Evolutionary conservation across 2,329 filamentous ascomycete genomes (phyloP).

Genomic region (Paraphoma sp.): DNA sequence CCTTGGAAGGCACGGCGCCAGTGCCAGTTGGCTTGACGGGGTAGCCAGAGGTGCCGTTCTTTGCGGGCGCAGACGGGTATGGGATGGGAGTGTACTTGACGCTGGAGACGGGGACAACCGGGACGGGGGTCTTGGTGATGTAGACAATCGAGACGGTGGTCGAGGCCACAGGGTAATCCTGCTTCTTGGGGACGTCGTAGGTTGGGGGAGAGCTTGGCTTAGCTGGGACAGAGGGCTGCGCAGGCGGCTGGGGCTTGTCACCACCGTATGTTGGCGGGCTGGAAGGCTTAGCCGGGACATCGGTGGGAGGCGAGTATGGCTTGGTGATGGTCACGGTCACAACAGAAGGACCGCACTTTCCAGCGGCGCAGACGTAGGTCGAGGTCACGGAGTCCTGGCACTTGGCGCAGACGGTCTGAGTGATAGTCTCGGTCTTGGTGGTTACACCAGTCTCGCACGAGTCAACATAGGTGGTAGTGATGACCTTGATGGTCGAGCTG

Average conservation of each 20-base stretch:
- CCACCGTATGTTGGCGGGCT: background rate
- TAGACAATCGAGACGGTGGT: conserved; percentile 5
- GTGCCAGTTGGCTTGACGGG: conserved; percentile 5
- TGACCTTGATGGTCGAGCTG: conserved; percentile 1
- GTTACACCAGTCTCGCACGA: conserved; percentile 6
- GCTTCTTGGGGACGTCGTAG: conserved; percentile 8
- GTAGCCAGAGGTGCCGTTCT: background rate
- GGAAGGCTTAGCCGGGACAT: conserved; percentile 2
- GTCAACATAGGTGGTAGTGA: conserved; percentile 9
- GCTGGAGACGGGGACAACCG: background rate
- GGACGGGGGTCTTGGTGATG: conserved; percentile 8
- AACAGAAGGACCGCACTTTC: conserved; percentile 6
- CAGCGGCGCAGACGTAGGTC: conserved; percentile 2
- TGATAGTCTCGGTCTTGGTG: conserved; percentile 8
- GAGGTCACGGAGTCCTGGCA: conserved; percentile 9
- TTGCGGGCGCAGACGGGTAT: conserved; percentile 2
- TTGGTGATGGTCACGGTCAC: conserved; percentile 9
- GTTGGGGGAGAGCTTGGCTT: background rate
- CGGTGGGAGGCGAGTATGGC: conserved; percentile 2
- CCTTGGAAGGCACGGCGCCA: background rate
- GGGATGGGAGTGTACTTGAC: conserved; percentile 3
- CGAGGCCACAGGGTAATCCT: background rate
- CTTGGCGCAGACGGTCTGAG: conserved; percentile 4
- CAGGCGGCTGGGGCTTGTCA: background rate
- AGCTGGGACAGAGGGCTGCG: background rate